Percentiles rank a stretch among this genome's conserved stretches.
Evolutionary conservation across 306 rosid genomes (phyloP).

Genomic region (Vicia faba): DNA sequence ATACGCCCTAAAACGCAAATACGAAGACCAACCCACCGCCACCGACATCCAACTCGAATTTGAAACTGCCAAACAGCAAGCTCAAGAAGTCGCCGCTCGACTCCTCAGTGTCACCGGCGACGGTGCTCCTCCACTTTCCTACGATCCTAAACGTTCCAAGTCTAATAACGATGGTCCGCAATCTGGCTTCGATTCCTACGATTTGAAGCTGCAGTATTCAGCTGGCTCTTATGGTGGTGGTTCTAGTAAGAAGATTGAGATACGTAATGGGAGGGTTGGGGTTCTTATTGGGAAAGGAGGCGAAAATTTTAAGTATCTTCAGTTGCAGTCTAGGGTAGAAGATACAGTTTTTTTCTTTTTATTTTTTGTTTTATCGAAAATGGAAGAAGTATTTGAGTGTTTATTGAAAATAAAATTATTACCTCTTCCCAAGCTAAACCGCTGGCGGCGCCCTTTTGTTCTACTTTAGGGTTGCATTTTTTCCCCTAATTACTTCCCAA

Average conservation of each 20-base stretch:
- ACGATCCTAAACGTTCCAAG: conserved; percentile 74
- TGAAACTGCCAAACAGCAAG: conserved; percentile 76
- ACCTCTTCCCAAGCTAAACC: too few species aligned
- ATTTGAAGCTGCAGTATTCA: conserved; percentile 57
- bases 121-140: conserved; percentile 32
- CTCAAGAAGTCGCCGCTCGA: conserved; percentile 95
- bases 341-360: too few species aligned
- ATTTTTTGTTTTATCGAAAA: too few species aligned
- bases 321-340: conserved; percentile 91
- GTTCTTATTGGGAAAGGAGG: conserved; percentile 96
- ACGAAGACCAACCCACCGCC: conserved; percentile 67
- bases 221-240: conserved; percentile 46
- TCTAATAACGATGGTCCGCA: conserved; percentile 64
- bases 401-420: too few species aligned
- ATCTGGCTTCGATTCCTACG: conserved; percentile 68
- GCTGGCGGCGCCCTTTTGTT: too few species aligned
- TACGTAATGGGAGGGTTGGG: conserved; percentile 96
- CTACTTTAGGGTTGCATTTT: too few species aligned
- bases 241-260: conserved; percentile 75
- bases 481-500: too few species aligned
- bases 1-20: conserved; percentile 71
- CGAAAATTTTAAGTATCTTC: conserved; percentile 94
- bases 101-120: conserved; percentile 49
- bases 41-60: conserved; percentile 61
- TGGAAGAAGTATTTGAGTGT: too few species aligned